These are phyloP conservation scores for Phytophthora pini DNA, from an alignment of 352 stramenopile genomes.

Conservation along the genomic window DNA sequence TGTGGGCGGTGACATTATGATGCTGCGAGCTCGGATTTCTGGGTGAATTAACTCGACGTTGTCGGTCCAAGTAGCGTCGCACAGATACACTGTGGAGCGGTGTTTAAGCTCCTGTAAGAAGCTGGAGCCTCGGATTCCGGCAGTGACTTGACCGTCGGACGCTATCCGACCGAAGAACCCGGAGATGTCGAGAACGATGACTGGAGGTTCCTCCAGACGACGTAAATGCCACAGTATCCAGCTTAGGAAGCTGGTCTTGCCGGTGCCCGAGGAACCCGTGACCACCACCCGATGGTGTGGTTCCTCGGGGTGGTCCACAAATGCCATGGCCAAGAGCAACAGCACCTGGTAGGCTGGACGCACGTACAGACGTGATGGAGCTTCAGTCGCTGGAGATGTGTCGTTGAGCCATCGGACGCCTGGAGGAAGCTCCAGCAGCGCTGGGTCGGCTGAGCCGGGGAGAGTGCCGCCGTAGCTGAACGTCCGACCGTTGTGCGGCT, in stretches of 20 bases:
- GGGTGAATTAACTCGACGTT: not conserved
- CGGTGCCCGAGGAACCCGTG: slow-evolving; percentile 44
- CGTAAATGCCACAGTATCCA: slow-evolving; percentile 40
- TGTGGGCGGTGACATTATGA: slow-evolving; percentile 26
- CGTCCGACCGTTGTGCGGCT: slow-evolving; percentile 23
- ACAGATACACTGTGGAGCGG: slow-evolving; percentile 42
- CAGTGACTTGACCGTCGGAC: slow-evolving; percentile 26
- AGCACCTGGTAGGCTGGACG: slow-evolving; percentile 36
- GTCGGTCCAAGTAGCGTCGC: slow-evolving; percentile 25
- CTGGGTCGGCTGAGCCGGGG: slow-evolving; percentile 21
- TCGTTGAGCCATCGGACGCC: slow-evolving; percentile 21
- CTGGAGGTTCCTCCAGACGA: slow-evolving; percentile 16
- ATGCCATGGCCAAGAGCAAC: slow-evolving; percentile 32
- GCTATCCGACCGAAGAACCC: slow-evolving; percentile 42
- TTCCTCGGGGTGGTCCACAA: slow-evolving; percentile 31
- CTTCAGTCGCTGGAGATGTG: not conserved
- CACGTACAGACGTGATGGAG: slow-evolving; percentile 28
- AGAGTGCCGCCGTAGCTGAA: slow-evolving; percentile 26
- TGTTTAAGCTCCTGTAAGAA: slow-evolving; percentile 34
- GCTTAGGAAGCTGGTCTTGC: slow-evolving; percentile 50
- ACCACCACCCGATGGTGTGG: slow-evolving; percentile 35
- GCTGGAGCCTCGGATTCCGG: slow-evolving; percentile 28
- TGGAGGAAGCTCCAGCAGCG: slow-evolving; percentile 22
- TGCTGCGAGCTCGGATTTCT: slow-evolving; percentile 30
- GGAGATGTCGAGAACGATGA: slow-evolving; percentile 38